Percentiles rank a stretch among this genome's conserved stretches.
phyloP scores from a whole-genome alignment of 1,139 yeast genomes.

The Kazachstania sp. region DNA sequence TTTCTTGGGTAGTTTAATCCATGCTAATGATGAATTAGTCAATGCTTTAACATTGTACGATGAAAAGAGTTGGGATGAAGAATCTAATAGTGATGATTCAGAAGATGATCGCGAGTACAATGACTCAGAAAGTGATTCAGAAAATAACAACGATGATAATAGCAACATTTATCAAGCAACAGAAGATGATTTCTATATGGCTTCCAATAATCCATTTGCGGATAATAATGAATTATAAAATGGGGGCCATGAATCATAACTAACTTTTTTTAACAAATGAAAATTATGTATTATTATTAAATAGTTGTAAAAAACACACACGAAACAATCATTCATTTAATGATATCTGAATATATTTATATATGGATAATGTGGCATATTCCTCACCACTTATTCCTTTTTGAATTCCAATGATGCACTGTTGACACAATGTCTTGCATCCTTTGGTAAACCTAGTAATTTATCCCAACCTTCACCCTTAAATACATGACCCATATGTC shows the following conservation, averaged over 20 bases:
- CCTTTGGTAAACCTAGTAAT: conserved; percentile 50
- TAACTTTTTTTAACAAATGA: not conserved
- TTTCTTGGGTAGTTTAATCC: conserved; percentile 72
- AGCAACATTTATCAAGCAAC: conserved; percentile 1
- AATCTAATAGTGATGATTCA: conserved; percentile 11
- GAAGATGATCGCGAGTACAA: conserved; percentile 9
- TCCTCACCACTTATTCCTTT: conserved; percentile 4
- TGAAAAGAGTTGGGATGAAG: conserved; percentile 39
- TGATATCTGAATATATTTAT: not conserved
- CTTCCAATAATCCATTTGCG: not conserved
- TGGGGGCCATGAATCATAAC: not conserved
- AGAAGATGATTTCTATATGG: conserved; percentile 4
- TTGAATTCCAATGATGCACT: conserved; percentile 68
- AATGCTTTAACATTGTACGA: conserved; percentile 64
- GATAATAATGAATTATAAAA: conserved; percentile 4
- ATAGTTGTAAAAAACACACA: not conserved
- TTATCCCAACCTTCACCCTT: conserved; percentile 86
- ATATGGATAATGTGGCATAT: too few relatives aligned
- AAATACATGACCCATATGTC: conserved; percentile 92
- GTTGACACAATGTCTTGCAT: conserved; percentile 91
- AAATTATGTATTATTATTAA: not conserved
- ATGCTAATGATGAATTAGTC: conserved; percentile 85
- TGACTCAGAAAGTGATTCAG: not conserved
- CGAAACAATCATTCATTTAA: not conserved
- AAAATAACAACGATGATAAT: not conserved